Conservation (phyloP, 208 protist genomes). For the Borovskyia barvae region DNA sequence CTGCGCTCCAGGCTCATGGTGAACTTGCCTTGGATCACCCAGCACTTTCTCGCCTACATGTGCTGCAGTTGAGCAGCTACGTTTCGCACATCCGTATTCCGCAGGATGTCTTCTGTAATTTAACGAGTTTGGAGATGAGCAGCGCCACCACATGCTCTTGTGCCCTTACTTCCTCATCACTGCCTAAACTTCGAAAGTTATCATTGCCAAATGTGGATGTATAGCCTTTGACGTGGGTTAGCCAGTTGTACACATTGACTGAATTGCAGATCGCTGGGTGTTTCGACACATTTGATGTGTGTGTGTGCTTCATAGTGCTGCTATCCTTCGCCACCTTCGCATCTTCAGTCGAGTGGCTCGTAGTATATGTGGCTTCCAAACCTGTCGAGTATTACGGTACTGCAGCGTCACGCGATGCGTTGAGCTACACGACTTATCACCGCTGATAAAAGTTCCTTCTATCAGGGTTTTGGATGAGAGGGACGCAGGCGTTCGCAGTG, state of each 20-base stretch:
- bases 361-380: background rate
- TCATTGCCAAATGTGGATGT: background rate
- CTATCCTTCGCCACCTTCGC: background rate
- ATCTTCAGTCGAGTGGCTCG: background rate
- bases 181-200: background rate
- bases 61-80: background rate
- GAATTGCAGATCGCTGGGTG: background rate
- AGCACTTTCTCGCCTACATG: background rate
- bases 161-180: background rate
- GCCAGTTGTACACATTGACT: background rate
- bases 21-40: background rate
- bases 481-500: background rate
- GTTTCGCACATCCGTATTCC: background rate
- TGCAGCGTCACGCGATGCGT: background rate
- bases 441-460: background rate
- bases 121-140: background rate
- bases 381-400: background rate
- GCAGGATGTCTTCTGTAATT: background rate
- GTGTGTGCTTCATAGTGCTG: background rate
- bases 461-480: background rate
- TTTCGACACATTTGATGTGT: background rate
- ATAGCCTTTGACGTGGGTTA: background rate
- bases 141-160: background rate
- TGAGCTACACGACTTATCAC: background rate
- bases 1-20: background rate